Evolutionary conservation across 129 eudicot genomes (phyloP), one percentile per base, ranked within the genome.

Genomic region (Lonicera japonica): DNA sequence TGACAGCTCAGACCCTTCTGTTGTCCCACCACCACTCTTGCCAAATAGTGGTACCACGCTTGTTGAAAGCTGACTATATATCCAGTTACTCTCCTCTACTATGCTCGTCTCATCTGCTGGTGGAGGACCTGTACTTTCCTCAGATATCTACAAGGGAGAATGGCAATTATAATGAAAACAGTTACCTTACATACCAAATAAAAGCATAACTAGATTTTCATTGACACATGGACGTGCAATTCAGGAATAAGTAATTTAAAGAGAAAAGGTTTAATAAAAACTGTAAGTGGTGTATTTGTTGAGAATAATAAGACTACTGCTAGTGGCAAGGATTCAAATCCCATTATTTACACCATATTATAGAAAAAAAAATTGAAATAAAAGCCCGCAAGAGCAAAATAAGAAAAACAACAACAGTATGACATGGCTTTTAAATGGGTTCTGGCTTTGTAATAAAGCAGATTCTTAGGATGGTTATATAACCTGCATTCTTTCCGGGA

Each of bases 401-500:
- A n/a, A n/a, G n/a, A n/a, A n/a, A n/a, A n/a, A n/a, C n/a, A n/a
- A n/a, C n/a, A n/a, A n/a, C n/a, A n/a, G n/a, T n/a, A n/a, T n/a
- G n/a, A n/a, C n/a, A n/a, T n/a, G n/a, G n/a, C n/a, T n/a, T n/a
- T n/a, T n/a, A n/a, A n/a, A n/a, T n/a, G n/a, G n/a, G n/a, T n/a
- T n/a, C n/a, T n/a, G n/a, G n/a, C n/a, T n/a, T n/a, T n/a, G n/a
- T n/a, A n/a, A n/a, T n/a, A n/a, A n/a, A n/a, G n/a, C n/a, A n/a
- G n/a, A n/a, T n/a, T 25, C 25, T 40, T 25, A 65, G 53, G 63
- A 36, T 68, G 25, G 43, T 54, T 23, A 25, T 16, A 36, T 29
- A 41, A 90, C 97, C 97, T 90, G 97, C 87, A 83, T 78, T 70
- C 97, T 83, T 75, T 90, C 97, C 13, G 97, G 95, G 50, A 79